A percentile compares a stretch with the other conserved stretches of the same genome.
phyloP scores from a whole-genome alignment of 1,284 basidiomycete species.

The Baeospora myosura region DNA sequence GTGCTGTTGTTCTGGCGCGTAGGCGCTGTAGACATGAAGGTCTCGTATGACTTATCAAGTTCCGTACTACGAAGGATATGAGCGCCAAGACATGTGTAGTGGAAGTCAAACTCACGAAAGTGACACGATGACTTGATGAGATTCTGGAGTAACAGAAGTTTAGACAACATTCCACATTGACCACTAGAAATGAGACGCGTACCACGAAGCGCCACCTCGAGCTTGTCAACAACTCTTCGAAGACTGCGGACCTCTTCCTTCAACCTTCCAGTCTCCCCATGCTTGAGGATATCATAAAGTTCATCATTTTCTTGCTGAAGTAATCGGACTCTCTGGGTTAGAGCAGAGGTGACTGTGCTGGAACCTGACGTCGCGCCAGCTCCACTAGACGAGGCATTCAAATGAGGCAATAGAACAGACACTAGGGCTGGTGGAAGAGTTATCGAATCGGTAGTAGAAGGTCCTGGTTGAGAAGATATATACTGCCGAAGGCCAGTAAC shows the following conservation, averaged over 20 bases:
- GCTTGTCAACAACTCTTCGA: conserved; percentile 52
- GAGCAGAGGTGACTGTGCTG: conserved; percentile 57
- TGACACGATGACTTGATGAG: conserved; percentile 59
- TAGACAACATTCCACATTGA: neutral
- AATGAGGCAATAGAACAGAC: conserved; percentile 58
- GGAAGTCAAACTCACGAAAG: conserved; percentile 51
- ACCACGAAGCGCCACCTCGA: conserved; percentile 73
- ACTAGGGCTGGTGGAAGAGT: conserved; percentile 62
- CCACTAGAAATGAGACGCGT: conserved; percentile 14
- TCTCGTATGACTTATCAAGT: conserved; percentile 64
- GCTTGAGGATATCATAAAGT: conserved; percentile 62
- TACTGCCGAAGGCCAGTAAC: conserved; percentile 57
- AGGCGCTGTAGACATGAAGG: conserved; percentile 38
- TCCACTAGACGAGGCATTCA: conserved; percentile 33
- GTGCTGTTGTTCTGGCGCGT: conserved; percentile 32
- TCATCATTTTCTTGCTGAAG: conserved; percentile 81
- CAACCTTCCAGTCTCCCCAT: conserved; percentile 52
- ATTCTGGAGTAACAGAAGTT: conserved; percentile 40
- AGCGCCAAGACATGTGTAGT: conserved; percentile 3
- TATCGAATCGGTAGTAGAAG: conserved; percentile 50
- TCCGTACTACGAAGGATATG: conserved; percentile 54
- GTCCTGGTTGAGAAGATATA: conserved; percentile 42
- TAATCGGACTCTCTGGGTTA: conserved; percentile 60
- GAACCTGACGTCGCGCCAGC: conserved; percentile 32
- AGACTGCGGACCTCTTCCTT: conserved; percentile 73